These are phyloP conservation scores for Trypanosomatidae sp. DNA, from an alignment of 208 protist genomes.

Conservation along the genomic window DNA sequence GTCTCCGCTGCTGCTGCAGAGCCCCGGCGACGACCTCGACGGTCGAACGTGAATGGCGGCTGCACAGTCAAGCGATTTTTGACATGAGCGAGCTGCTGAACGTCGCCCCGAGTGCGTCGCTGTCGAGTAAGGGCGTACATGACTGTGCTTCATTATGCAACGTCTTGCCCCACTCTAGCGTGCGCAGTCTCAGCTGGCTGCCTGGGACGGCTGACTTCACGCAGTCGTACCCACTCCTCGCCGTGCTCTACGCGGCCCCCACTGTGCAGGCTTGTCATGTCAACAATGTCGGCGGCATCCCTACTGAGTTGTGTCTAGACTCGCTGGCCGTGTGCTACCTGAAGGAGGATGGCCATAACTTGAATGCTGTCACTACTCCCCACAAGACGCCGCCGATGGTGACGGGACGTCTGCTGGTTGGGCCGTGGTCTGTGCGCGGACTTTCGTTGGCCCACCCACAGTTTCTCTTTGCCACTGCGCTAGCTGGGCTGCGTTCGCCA, in stretches of 20 bases:
- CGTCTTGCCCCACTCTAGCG: not conserved
- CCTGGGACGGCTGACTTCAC: constrained; percentile 25
- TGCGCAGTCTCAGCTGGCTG: constrained; percentile 46
- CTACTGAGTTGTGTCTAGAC: constrained; percentile 17
- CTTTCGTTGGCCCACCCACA: constrained; percentile 22
- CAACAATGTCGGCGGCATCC: not conserved
- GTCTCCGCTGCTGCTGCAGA: not conserved
- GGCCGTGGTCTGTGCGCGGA: constrained; percentile 26
- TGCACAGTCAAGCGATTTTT: constrained; percentile 4
- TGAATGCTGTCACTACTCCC: not conserved
- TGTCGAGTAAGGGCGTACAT: not conserved
- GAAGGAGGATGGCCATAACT: not conserved
- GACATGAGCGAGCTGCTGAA: constrained; percentile 13
- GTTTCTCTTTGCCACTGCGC: constrained; percentile 17
- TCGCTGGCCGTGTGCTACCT: constrained; percentile 23
- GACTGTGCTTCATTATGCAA: not conserved
- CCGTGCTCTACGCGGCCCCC: constrained; percentile 32
- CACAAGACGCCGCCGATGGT: not conserved
- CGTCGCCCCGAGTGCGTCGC: not conserved
- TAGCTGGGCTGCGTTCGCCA: not conserved
- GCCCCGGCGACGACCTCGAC: not conserved
- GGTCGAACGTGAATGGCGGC: not conserved
- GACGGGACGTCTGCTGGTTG: constrained; percentile 7
- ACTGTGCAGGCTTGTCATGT: not conserved
- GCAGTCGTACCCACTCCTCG: constrained; percentile 36